phyloP scores from a whole-genome alignment of 169 alveolate genomes.

The Eimeria brunetti region DNA sequence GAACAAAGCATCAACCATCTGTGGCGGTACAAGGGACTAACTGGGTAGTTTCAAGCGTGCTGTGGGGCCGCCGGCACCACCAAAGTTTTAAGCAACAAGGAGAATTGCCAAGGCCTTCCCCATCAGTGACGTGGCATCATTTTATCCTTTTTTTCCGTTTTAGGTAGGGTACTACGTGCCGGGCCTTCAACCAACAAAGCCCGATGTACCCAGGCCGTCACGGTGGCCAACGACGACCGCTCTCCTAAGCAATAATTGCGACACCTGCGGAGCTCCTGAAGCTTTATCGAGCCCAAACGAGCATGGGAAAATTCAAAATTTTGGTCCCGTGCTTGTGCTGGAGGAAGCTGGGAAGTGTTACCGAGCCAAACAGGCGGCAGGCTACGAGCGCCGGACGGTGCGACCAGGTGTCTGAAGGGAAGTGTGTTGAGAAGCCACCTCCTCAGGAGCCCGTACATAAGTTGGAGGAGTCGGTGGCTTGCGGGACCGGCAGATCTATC shows the following conservation, averaged over 20 bases:
- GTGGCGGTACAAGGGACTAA: background rate
- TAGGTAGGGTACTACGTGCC: background rate
- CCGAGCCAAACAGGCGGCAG: constrained; percentile 57
- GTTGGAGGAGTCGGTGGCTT: background rate
- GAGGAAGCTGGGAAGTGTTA: constrained; percentile 23
- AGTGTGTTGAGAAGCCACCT: background rate
- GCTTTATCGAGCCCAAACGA: background rate
- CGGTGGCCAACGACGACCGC: background rate
- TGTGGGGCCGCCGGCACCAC: constrained; percentile 71
- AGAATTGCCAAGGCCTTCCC: background rate
- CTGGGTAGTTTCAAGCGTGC: background rate
- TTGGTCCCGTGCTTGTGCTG: constrained; percentile 30
- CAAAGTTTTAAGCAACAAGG: background rate
- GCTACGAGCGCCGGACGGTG: background rate
- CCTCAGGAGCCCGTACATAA: background rate
- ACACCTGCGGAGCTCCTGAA: background rate
- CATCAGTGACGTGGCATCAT: background rate
- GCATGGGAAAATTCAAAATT: background rate
- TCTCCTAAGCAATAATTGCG: background rate
- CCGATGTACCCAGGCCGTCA: constrained; percentile 17
- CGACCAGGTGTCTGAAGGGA: background rate
- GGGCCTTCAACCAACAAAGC: background rate
- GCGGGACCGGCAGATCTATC: background rate
- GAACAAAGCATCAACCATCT: background rate
- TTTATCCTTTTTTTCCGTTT: background rate